Evolutionary conservation across 371 early-diverging fungal species (phyloP), one percentile per base, ranked within the genome.

Genomic region (Apophysomyces ossiformis): DNA sequence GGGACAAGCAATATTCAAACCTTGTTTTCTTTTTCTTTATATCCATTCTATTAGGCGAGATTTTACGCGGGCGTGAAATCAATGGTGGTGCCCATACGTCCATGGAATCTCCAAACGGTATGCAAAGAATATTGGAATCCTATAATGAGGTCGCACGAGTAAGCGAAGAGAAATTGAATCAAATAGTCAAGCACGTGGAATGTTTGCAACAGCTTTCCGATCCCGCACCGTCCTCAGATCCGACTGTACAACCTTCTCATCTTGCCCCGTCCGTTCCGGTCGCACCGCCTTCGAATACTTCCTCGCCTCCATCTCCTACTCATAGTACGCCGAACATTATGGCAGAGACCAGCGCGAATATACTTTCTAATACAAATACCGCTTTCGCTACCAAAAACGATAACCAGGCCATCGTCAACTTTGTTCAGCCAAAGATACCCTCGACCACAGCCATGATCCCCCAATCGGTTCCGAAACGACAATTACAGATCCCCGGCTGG

Each of bases 401-500:
- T 60, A 38, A 15, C 36, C 7, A 37, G 36, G 39, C 39, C 7
- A 41, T 35, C 16, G 58, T 45, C 36, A 41, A 16, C 36, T 16
- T 44, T 26, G 57, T 45, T 13, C 35, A 46, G 38, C 35, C 36
- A 32, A 60, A 60, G 43, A 38, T 50, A 64, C 54, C 54, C 43
- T 61, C 35, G 16, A 44, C 43, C 11, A 43, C 43, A 61, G 61
- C 43, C 18, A 41, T 61, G 26, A 61, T 50, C 21, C 5, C n/a
- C n/a, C 54, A 50, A 26, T 50, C 54, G 9, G 21, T 26, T 21
- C 54, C 61, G 44, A 77, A 68, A 60, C 65, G 71, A 38, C 72
- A 68, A 64, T 69, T 67, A 5, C 62, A 64, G 54, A 50, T 50
- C 32, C 76, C 76, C 37, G 78, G 75, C 58, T 89, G 91, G 91